Conservation (phyloP, 176 grass and related monocot genomes). For the Avena sativa region DNA sequence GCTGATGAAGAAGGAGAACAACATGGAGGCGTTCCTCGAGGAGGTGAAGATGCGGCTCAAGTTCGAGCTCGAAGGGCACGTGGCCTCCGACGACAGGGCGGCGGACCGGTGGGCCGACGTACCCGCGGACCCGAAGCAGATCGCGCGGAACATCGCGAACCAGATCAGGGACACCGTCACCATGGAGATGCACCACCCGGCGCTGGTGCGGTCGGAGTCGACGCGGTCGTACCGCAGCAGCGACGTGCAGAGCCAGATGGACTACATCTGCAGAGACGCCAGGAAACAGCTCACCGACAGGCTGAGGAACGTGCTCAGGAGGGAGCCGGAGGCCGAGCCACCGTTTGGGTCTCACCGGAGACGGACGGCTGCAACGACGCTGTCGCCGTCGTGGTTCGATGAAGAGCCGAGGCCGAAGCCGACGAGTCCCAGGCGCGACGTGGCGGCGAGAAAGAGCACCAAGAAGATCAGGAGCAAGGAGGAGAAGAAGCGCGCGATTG, state of each 20-base stretch:
- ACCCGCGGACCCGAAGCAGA: conserved; percentile 69
- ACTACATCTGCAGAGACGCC: conserved; percentile 57
- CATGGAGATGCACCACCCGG: conserved; percentile 56
- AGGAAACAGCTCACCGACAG: conserved; percentile 76
- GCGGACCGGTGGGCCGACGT: conserved; percentile 45
- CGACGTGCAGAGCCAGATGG: conserved; percentile 54
- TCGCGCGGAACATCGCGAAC: conserved; percentile 69
- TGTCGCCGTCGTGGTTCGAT: conserved; percentile 41
- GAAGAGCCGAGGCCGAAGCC: conserved; percentile 55
- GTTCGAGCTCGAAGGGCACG: conserved; percentile 74
- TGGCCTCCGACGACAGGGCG: conserved; percentile 38
- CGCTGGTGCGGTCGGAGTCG: conserved; percentile 63
- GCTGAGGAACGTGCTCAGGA: conserved; percentile 68
- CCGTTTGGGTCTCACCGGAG: conserved; percentile 31
- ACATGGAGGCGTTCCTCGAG: conserved; percentile 91
- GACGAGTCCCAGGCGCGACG: conserved; percentile 36
- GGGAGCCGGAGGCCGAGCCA: conserved; percentile 52
- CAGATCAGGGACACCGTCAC: conserved; percentile 78
- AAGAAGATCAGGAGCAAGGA: conserved; percentile 63
- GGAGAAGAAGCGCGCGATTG: conserved; percentile 54
- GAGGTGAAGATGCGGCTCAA: conserved; percentile 91
- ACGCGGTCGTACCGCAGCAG: conserved; percentile 64
- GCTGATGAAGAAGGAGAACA: conserved; percentile 81
- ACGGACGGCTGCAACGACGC: conserved; percentile 7
- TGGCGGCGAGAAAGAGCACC: conserved; percentile 44